phyloP scores from a whole-genome alignment of 352 stramenopile genomes.

The Pelagophyceae sp. region DNA sequence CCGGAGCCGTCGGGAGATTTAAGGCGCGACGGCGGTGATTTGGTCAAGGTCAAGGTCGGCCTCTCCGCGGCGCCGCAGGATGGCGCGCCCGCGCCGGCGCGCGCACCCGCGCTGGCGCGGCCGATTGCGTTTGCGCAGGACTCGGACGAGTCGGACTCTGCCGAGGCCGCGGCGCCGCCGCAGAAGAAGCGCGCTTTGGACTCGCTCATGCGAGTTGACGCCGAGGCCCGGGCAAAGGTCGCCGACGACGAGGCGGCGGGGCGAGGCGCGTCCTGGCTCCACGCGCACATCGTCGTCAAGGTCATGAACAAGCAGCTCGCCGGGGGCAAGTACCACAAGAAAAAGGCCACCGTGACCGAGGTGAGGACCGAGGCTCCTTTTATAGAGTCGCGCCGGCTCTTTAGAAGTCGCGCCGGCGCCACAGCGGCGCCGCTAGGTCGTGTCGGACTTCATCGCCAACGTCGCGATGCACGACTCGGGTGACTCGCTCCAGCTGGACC shows the following conservation, averaged over 20 bases:
- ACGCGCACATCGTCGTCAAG: slow-evolving; percentile 78
- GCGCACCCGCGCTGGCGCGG: slow-evolving; percentile 14
- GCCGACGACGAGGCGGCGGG: slow-evolving; percentile 25
- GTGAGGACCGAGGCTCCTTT: slow-evolving; percentile 40
- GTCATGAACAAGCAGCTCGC: slow-evolving; percentile 81
- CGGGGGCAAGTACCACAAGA: slow-evolving; percentile 62
- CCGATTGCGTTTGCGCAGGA: slow-evolving; percentile 23
- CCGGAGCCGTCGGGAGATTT: not conserved
- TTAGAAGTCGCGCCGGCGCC: too few species aligned
- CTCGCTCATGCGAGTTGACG: slow-evolving; percentile 21
- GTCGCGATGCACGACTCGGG: slow-evolving; percentile 32
- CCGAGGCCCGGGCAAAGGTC: not conserved
- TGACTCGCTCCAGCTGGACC: slow-evolving; percentile 49
- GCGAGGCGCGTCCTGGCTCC: slow-evolving; percentile 62
- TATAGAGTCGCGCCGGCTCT: slow-evolving; percentile 48
- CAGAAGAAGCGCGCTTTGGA: slow-evolving; percentile 31
- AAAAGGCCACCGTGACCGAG: slow-evolving; percentile 57
- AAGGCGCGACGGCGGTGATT: slow-evolving; percentile 38
- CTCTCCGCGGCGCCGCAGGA: slow-evolving; percentile 17
- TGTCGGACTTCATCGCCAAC: slow-evolving; percentile 11
- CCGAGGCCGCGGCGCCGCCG: slow-evolving; percentile 45
- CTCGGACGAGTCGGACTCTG: slow-evolving; percentile 34
- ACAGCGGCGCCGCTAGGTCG: not conserved
- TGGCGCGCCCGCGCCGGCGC: slow-evolving; percentile 20
- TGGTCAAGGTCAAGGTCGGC: slow-evolving; percentile 18